A percentile compares a stretch with the other conserved stretches of the same genome.
Evolutionary conservation across 768 basidiomycete genomes (phyloP).

Genomic region (Pilatotrama ljubarskyi): DNA sequence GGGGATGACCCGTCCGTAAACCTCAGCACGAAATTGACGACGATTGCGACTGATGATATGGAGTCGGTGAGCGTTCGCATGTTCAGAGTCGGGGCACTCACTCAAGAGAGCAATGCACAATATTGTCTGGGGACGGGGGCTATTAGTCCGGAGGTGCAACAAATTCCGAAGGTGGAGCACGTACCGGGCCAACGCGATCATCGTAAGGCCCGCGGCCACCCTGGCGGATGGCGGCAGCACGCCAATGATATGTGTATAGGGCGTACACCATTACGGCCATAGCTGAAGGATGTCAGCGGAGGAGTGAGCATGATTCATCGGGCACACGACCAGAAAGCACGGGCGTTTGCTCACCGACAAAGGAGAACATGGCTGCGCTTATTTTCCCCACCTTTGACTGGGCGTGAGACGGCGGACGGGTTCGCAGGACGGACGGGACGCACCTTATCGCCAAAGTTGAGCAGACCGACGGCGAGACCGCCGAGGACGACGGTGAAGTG

Average conservation of each 20-base stretch:
- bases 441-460: slow-evolving; percentile 98
- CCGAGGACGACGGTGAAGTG: slow-evolving; percentile 98
- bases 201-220: slow-evolving; percentile 96
- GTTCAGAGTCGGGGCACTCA: slow-evolving; percentile 34
- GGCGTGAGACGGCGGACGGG: not conserved
- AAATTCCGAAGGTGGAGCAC: slow-evolving; percentile 37
- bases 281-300: slow-evolving; percentile 46
- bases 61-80: slow-evolving; percentile 12
- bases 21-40: slow-evolving; percentile 83
- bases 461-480: slow-evolving; percentile 90
- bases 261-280: slow-evolving; percentile 98
- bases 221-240: slow-evolving; percentile 87
- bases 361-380: slow-evolving; percentile 93
- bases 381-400: slow-evolving; percentile 81
- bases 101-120: slow-evolving; percentile 81
- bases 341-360: slow-evolving; percentile 66
- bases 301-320: slow-evolving; percentile 12
- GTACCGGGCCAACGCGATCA: slow-evolving; percentile 90
- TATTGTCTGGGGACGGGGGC: slow-evolving; percentile 56
- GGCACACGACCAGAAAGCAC: not conserved
- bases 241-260: slow-evolving; percentile 93
- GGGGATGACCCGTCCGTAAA: slow-evolving; percentile 46
- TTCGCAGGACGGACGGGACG: slow-evolving; percentile 17
- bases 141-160: slow-evolving; percentile 12
- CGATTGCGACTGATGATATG: slow-evolving; percentile 64